Evolutionary conservation across 75 land plant genomes (phyloP), one percentile per base, ranked within the genome.

Genomic region (Chamaecyparis obtusa): DNA sequence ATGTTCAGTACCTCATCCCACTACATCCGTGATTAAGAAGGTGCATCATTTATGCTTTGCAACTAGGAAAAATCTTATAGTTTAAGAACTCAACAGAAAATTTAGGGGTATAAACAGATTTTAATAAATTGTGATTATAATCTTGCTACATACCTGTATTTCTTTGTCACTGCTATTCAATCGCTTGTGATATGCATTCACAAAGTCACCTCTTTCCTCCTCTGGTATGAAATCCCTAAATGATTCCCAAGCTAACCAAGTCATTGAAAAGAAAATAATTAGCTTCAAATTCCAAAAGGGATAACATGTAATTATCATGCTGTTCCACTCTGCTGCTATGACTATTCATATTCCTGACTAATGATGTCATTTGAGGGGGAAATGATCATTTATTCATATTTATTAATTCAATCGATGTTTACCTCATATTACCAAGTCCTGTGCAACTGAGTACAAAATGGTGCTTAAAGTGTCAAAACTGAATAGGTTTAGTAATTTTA

Each of bases 211-310:
- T 57, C 99, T 93, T 85, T 98, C 99, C 82, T 91, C 91, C 87
- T 93, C 97, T 35, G 99, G 99, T 77, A 98, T 96, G 85, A 94
- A 93, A 89, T 98, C 99, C 87, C 94, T 93, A 89, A 95, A 97
- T 11, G 92, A 80, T 93, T 98, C 99, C 99, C 99, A 98, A 76
- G 97, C 99, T 98, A 91, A 72, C 80, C 32, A 54, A 54, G 36
- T 7, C 35, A 84, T 49, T 83, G 36, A 49, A 84, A 30, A 84
- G 24, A 84, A 54, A 84, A 33, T 84, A 21, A 27, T 83, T 83
- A 83, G 80, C 80, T 77, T 36, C 79, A 77, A 37, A 77, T 19
- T 77, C 19, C 41, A 37, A 37, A 77, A 37, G 37, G 19, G 79
- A 77, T 37, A 16, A 39, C 5, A 77, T 7, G 37, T 77, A 39